These are phyloP conservation scores for Dichotomopilus funicola DNA, from an alignment of 2,329 filamentous ascomycete genomes.

Conservation along the genomic window DNA sequence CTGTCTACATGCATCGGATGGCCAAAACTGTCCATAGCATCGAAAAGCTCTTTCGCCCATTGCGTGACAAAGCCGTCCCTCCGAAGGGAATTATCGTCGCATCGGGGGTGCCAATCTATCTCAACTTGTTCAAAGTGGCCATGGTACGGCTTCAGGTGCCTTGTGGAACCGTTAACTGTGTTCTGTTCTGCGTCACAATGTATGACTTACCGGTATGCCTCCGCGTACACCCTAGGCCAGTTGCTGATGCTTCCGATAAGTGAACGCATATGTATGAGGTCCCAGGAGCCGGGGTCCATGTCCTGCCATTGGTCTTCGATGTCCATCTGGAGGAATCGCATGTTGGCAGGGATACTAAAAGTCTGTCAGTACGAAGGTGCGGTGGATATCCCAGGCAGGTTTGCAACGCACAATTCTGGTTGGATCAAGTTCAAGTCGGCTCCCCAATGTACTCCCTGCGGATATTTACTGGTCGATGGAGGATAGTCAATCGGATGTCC, in stretches of 20 bases:
- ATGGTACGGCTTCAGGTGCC: slow-evolving; percentile 67
- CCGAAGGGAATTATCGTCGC: slow-evolving; percentile 58
- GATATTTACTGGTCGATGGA: slow-evolving; percentile 23
- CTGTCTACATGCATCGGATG: slow-evolving; percentile 57
- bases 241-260: slow-evolving; percentile 69
- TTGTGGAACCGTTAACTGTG: slow-evolving; percentile 31
- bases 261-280: slow-evolving; percentile 78
- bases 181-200: background rate
- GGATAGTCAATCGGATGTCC: too few species aligned
- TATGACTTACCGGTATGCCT: slow-evolving; percentile 54
- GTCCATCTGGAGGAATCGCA: slow-evolving; percentile 65
- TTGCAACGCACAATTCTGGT: slow-evolving; percentile 41
- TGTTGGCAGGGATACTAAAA: slow-evolving; percentile 61
- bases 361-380: background rate
- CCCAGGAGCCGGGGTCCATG: slow-evolving; percentile 52
- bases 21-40: slow-evolving; percentile 59
- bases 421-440: slow-evolving; percentile 58
- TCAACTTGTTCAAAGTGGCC: slow-evolving; percentile 84
- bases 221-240: slow-evolving; percentile 69
- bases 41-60: slow-evolving; percentile 65
- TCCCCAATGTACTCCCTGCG: slow-evolving; percentile 53
- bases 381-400: background rate
- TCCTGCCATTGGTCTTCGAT: slow-evolving; percentile 67
- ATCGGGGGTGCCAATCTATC: slow-evolving; percentile 72
- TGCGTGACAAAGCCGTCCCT: slow-evolving; percentile 50